Evolutionary conservation across 75 land plant genomes (phyloP), one percentile per base, ranked within the genome.

Genomic region (Sequoiadendron giganteum): DNA sequence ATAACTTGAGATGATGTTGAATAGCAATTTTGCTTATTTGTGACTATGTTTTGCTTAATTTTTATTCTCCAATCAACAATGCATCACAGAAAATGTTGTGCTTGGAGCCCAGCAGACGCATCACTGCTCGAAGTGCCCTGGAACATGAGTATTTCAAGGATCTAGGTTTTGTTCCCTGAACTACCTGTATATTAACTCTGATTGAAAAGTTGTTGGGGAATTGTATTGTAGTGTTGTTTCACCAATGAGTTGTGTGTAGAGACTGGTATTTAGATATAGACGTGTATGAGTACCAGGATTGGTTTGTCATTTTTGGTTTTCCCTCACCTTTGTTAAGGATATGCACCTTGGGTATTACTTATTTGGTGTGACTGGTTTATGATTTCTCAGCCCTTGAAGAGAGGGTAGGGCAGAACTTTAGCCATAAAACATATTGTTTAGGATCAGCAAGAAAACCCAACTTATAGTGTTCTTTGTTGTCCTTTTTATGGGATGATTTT

Each of bases 111-210:
- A 93, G 93, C 87, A 92, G 77, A 86, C 95, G 98, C 88, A 91
- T 96, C 8, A 96, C 98, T 32, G 98, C 98, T 21, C 90, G 97
- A 52, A 91, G 83, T 89, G 97, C 97, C 13, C 92, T 96, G 85
- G 94, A 93, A 85, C 97, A 96, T 84, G 97, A 96, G 86, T 96
- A 95, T 91, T 96, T 96, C 90, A 96, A 92, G 88, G 98, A 95
- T 85, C 85, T 95, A 21, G 95, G 90, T 55, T 86, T 91, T 85
- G 95, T 96, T 48, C 95, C 97, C 49, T 95, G 90, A 94, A 87
- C 34, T 34, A 34, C 84, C 84, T 82, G 47, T 82, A 82, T 47
- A 45, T 82, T 47, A 47, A 42, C 47, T 82, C 32, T 47, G 84
- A n/a, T 28, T 10, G 14, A 28, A 6, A 43, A 45, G 54, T 47